These are phyloP conservation scores for Viola pubescens DNA, from an alignment of 441 rosid genomes.

Conservation along the genomic window DNA sequence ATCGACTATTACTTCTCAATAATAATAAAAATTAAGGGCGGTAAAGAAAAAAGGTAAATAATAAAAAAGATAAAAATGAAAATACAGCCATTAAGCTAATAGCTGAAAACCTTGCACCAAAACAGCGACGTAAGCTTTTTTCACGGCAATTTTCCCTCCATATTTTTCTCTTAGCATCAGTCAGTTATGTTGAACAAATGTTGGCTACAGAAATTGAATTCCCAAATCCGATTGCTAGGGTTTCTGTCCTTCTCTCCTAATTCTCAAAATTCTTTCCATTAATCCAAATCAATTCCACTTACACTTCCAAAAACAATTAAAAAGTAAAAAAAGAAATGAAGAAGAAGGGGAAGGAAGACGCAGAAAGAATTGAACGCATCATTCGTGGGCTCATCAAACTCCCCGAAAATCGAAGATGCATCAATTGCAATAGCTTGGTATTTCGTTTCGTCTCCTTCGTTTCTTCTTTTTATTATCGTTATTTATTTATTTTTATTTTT, in stretches of 20 bases:
- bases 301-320: neutral
- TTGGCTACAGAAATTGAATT: neutral
- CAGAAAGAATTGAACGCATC: slow-evolving; percentile 58
- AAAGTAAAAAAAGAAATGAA: slow-evolving; percentile 29
- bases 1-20: too few species aligned
- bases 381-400: slow-evolving; percentile 65
- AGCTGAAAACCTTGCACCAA: too few species aligned
- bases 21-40: too few species aligned
- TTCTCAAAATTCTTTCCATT: neutral
- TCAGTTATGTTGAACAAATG: neutral
- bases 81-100: too few species aligned
- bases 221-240: slow-evolving; percentile 1
- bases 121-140: slow-evolving; percentile 20
- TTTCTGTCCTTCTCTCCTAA: slow-evolving; percentile 1
- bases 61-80: too few species aligned
- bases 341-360: slow-evolving; percentile 52
- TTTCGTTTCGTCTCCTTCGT: neutral
- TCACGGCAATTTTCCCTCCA: slow-evolving; percentile 40
- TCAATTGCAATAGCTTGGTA: slow-evolving; percentile 84
- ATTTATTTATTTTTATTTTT: neutral
- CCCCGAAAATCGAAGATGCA: slow-evolving; percentile 71
- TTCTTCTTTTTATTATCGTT: neutral
- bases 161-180: neutral
- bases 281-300: neutral
- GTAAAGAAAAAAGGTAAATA: too few species aligned